phyloP scores from a whole-genome alignment of 805 yeast species.

The Candida nonsorbophila region DNA sequence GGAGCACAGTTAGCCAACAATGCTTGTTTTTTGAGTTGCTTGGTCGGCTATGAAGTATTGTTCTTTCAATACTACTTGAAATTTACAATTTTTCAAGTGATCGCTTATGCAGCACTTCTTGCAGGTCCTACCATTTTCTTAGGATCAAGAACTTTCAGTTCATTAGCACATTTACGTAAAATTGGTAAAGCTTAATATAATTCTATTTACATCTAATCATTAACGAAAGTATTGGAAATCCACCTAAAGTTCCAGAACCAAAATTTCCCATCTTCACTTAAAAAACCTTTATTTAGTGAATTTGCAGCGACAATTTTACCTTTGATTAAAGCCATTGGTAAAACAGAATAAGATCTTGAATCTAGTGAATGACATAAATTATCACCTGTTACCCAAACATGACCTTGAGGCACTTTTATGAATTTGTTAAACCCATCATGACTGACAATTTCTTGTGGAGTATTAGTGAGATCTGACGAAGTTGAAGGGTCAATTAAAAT shows the following conservation, averaged over 20 bases:
- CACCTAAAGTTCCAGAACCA: slow-evolving; percentile 50
- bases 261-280: slow-evolving; percentile 25
- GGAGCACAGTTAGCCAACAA: slow-evolving; percentile 29
- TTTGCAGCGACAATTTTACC: slow-evolving; percentile 81
- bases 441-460: slow-evolving; percentile 15
- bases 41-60: slow-evolving; percentile 47
- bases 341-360: slow-evolving; percentile 81
- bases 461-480: slow-evolving; percentile 37
- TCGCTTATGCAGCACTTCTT: slow-evolving; percentile 43
- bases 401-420: slow-evolving; percentile 86
- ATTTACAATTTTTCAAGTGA: slow-evolving; percentile 55
- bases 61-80: slow-evolving; percentile 57
- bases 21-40: slow-evolving; percentile 41
- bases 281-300: slow-evolving; percentile 42
- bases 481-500: slow-evolving; percentile 77
- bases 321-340: slow-evolving; percentile 82
- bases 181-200: slow-evolving; percentile 18
- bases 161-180: slow-evolving; percentile 27
- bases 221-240: slow-evolving; percentile 44
- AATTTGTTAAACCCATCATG: slow-evolving; percentile 48
- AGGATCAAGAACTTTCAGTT: slow-evolving; percentile 65
- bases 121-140: slow-evolving; percentile 51
- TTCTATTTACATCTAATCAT: slow-evolving; percentile 3
- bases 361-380: slow-evolving; percentile 83
- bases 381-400: slow-evolving; percentile 97